These are phyloP conservation scores for Cyberlindnera amylophila DNA, from an alignment of 805 yeast species.

Conservation along the genomic window DNA sequence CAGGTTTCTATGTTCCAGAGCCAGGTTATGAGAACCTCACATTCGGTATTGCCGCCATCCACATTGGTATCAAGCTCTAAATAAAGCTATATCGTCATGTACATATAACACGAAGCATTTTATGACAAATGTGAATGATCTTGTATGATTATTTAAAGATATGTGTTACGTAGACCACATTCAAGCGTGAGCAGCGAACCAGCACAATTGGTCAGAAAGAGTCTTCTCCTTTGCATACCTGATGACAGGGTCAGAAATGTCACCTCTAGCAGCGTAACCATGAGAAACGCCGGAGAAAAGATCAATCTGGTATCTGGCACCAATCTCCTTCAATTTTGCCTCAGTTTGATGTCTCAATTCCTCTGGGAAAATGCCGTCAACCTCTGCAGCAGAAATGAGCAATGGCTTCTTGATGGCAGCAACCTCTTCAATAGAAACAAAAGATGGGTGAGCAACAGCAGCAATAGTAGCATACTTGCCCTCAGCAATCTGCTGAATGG, in stretches of 20 bases:
- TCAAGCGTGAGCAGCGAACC: slow-evolving; percentile 14
- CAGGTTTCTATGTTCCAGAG: slow-evolving; percentile 90
- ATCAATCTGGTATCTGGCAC: slow-evolving; percentile 55
- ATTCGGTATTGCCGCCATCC: slow-evolving; percentile 94
- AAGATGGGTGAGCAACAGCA: slow-evolving; percentile 84
- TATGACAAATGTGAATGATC: too few species aligned
- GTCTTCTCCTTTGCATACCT: slow-evolving; percentile 68
- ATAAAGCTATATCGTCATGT: not conserved
- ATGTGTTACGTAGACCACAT: too few species aligned
- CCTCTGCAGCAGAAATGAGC: slow-evolving; percentile 70
- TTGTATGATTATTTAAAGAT: too few species aligned
- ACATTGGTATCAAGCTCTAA: slow-evolving; percentile 86
- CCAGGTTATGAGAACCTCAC: slow-evolving; percentile 92
- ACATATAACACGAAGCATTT: not conserved
- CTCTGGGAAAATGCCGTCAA: slow-evolving; percentile 55
- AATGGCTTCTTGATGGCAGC: slow-evolving; percentile 49
- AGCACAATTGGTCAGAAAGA: slow-evolving; percentile 36
- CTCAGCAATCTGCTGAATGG: slow-evolving; percentile 45
- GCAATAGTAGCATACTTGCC: slow-evolving; percentile 46
- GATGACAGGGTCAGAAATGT: slow-evolving; percentile 46
- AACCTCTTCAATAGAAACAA: slow-evolving; percentile 62
- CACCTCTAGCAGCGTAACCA: slow-evolving; percentile 83
- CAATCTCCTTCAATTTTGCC: slow-evolving; percentile 48
- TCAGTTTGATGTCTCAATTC: slow-evolving; percentile 65
- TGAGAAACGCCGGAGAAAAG: slow-evolving; percentile 63